Base-by-base conservation (phyloP, 345 rosid genomes). In the Corchorus olitorius region DNA sequence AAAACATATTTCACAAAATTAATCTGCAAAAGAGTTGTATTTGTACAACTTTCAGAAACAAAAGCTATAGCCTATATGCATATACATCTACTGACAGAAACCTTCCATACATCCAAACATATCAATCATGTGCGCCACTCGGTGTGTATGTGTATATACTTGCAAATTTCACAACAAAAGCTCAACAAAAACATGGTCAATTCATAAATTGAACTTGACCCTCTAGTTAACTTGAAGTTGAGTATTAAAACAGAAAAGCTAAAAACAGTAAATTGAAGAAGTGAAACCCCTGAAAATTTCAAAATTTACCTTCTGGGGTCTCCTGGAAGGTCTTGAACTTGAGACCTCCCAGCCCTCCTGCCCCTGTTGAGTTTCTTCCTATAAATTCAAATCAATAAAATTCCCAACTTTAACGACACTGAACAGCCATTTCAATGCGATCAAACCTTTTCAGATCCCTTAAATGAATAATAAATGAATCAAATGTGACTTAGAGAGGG, bases 251-350 rank as follows among this genome's bases (percentile, higher is more conserved):
- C 43, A 39, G 8, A 45, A 5, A 45, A 6, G 48, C 48, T 8
- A 19, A 20, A 56, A 19, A 19, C 20, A n/a, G 59, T 54, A 56
- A 33, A 65, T 43, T 69, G 8, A 70, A 70, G 34, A 17, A 71
- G 43, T 5, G 63, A 27, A 46, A 16, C 69, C 45, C 11, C 20
- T 33, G 64, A 39, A 66, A 43, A 19, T 27, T 27, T n/a, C 14
- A 49, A 70, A 58, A 35, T 16, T 65, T 53, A 87, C 92, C 89
- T 67, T 72, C n/a, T 78, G 84, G 17, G 87, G 74, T 43, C 79
- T 79, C 81, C 88, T 72, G 68, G 87, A 78, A 75, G 82, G 73
- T 50, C 83, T 75, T 14, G 88, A 86, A 54, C 48, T 80, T 45
- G 74, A 70, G 16, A 8, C 48, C 78, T 69, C 79, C 83, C 80